Conservation (phyloP, 805 yeast species). For the Lipomyces oligophaga region DNA sequence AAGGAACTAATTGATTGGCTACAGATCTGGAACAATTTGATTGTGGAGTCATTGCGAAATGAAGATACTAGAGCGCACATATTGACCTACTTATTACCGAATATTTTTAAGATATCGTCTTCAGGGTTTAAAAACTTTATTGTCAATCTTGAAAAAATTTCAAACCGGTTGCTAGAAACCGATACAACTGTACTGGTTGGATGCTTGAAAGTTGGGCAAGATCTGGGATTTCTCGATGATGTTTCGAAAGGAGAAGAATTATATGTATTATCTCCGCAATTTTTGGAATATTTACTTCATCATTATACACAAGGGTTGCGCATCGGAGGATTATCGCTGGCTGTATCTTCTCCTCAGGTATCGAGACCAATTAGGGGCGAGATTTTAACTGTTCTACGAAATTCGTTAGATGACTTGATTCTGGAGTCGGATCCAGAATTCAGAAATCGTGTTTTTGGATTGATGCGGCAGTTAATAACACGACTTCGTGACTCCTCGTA, state of each 20-base stretch:
- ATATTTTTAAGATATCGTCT: conserved; percentile 53
- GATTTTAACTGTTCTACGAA: conserved; percentile 45
- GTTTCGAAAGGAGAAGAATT: conserved; percentile 43
- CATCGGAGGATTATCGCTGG: conserved; percentile 55
- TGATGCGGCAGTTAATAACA: conserved; percentile 56
- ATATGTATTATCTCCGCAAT: conserved; percentile 38
- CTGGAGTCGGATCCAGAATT: conserved; percentile 65
- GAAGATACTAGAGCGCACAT: conserved; percentile 45
- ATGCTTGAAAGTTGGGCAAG: conserved; percentile 61
- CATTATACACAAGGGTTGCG: conserved; percentile 45
- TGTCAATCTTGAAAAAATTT: conserved; percentile 29
- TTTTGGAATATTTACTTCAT: conserved; percentile 44
- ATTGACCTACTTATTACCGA: conserved; percentile 59
- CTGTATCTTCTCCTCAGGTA: conserved; percentile 58
- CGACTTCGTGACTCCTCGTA: conserved; percentile 69
- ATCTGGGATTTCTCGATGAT: conserved; percentile 49
- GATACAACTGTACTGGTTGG: conserved; percentile 48
- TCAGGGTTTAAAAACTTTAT: conserved; percentile 44
- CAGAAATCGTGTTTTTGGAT: conserved; percentile 61
- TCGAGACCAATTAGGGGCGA: conserved; percentile 52
- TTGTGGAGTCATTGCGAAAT: conserved; percentile 39
- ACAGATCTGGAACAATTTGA: conserved; percentile 47
- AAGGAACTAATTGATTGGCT: conserved; percentile 44
- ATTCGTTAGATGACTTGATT: conserved; percentile 49
- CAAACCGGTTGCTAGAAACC: conserved; percentile 19